These are phyloP conservation scores for Psilocybe azurescens DNA, from an alignment of 768 basidiomycete genomes.

Conservation along the genomic window DNA sequence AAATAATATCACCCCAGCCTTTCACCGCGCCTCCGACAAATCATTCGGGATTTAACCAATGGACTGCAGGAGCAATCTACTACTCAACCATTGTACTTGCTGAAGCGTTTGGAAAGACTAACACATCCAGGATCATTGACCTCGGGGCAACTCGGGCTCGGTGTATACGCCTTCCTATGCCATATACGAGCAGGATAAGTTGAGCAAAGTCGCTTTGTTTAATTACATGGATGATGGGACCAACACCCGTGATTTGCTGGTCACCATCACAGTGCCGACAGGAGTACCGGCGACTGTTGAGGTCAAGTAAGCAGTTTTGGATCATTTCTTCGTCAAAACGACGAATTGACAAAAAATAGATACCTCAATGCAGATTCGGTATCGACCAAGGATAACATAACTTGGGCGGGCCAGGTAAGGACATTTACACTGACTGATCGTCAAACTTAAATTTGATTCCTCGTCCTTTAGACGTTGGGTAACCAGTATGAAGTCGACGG, in stretches of 20 bases:
- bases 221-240: slow-evolving; percentile 71
- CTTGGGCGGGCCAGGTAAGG: slow-evolving; percentile 76
- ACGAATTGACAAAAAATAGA: slow-evolving; percentile 33
- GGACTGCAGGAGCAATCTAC: slow-evolving; percentile 78
- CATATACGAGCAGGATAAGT: slow-evolving; percentile 73
- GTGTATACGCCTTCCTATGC: slow-evolving; percentile 71
- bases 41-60: slow-evolving; percentile 60
- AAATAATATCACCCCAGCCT: slow-evolving; percentile 41
- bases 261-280: slow-evolving; percentile 54
- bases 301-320: slow-evolving; percentile 48
- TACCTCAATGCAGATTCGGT: slow-evolving; percentile 64
- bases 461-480: slow-evolving; percentile 56
- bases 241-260: slow-evolving; percentile 51
- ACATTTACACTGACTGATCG: slow-evolving; percentile 11
- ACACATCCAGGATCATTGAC: slow-evolving; percentile 70
- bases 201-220: slow-evolving; percentile 68
- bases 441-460: background rate
- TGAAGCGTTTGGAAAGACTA: slow-evolving; percentile 70
- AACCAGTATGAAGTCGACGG: slow-evolving; percentile 71
- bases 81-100: slow-evolving; percentile 76
- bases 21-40: slow-evolving; percentile 64
- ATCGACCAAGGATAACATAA: slow-evolving; percentile 66
- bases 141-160: slow-evolving; percentile 53
- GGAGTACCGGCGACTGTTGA: slow-evolving; percentile 52
- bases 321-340: background rate